Conservation (phyloP, 495 filamentous ascomycete species). For the Tuber microsphaerosporum region DNA sequence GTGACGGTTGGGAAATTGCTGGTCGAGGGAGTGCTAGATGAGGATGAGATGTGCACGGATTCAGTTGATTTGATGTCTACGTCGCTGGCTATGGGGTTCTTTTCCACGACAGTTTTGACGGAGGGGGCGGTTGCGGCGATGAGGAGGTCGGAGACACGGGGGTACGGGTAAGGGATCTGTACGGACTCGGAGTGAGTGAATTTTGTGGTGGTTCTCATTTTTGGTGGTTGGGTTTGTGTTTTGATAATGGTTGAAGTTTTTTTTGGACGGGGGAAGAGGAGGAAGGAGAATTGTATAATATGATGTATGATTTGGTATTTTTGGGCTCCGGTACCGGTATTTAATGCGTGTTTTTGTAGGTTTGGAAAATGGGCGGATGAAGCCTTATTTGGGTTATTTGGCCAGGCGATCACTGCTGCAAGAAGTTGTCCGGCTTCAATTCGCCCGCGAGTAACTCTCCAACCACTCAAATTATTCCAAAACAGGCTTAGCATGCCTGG, state of each 20-base stretch:
- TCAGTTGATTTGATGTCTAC: constrained; percentile 2
- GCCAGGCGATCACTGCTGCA: no score
- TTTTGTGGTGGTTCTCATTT: not conserved
- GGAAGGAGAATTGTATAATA: not conserved
- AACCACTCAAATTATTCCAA: no score
- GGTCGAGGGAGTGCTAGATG: not conserved
- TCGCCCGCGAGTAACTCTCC: no score
- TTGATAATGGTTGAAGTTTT: no score
- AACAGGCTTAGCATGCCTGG: no score
- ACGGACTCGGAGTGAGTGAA: not conserved
- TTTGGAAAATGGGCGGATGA: not conserved
- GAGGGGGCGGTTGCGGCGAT: constrained; percentile 5
- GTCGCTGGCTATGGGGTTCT: not conserved
- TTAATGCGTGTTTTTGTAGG: no score
- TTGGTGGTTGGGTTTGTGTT: not conserved
- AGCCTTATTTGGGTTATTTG: not conserved
- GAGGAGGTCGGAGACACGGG: constrained; percentile 4
- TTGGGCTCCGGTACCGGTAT: no score
- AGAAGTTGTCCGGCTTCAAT: no score
- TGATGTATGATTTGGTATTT: no score
- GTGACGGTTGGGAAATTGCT: not conserved
- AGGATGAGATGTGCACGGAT: constrained; percentile 10
- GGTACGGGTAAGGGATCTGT: not conserved
- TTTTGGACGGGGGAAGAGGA: not conserved
- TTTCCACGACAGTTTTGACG: not conserved